Evolutionary conservation across 2,329 filamentous ascomycete species (phyloP).

Genomic region (Hymenotorrendiella dingleyae): DNA sequence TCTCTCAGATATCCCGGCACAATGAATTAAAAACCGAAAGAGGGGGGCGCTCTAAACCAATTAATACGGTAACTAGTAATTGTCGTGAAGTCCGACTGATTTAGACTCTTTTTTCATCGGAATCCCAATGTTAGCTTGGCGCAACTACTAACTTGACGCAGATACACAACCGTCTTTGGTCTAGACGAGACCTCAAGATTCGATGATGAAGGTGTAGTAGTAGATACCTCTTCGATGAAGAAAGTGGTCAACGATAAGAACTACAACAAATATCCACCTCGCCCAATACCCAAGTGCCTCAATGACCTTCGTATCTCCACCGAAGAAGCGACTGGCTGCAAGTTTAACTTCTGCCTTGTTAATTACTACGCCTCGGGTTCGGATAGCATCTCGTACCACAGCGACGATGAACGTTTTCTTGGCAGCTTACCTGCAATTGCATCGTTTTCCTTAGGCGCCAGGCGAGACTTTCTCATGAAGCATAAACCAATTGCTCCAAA

Average conservation of each 20-base stretch:
- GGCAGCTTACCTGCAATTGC: constrained; percentile 66
- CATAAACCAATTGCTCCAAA: constrained; percentile 55
- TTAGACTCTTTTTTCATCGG: too few relatives aligned
- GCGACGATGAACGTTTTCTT: constrained; percentile 74
- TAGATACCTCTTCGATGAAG: constrained; percentile 38
- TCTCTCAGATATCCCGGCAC: too few relatives aligned
- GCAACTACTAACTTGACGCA: constrained; percentile 43
- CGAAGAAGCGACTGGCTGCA: constrained; percentile 59
- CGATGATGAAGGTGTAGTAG: constrained; percentile 35
- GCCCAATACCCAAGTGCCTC: constrained; percentile 66
- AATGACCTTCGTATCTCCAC: constrained; percentile 56
- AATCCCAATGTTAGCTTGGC: too few relatives aligned
- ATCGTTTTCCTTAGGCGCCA: constrained; percentile 66
- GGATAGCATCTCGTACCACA: constrained; percentile 75
- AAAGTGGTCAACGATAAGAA: constrained; percentile 46
- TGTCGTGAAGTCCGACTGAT: too few relatives aligned
- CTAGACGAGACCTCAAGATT: constrained; percentile 60
- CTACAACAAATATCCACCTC: constrained; percentile 50
- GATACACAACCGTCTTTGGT: constrained; percentile 56
- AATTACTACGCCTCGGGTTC: constrained; percentile 77
- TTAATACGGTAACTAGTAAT: too few relatives aligned
- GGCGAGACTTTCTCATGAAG: constrained; percentile 72
- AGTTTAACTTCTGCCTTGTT: constrained; percentile 73
- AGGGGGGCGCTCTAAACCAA: too few relatives aligned
- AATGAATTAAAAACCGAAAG: too few relatives aligned